Base-by-base conservation (phyloP, 371 early-diverging fungal genomes). In the Mucor circinelloides region DNA sequence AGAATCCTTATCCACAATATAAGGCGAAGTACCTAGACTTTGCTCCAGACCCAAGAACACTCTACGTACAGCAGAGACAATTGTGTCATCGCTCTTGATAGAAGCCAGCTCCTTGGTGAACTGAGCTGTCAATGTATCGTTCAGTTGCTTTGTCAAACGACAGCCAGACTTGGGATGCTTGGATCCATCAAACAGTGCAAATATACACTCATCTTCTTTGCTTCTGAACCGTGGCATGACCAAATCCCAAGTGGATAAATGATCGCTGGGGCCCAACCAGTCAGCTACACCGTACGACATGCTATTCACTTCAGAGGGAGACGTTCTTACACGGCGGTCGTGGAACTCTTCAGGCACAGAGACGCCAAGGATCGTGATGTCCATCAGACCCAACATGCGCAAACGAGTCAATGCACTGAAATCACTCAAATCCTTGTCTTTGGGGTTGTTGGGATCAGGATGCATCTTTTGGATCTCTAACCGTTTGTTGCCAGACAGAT, bases 201-300 rank as follows among this genome's bases (percentile, higher is more conserved):
- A 95, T 6, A 97, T 62, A 28, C 91, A 91, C 70, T 95, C 95
- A 61, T 95, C 93, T 42, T 93, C 93, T 10, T 85, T 79, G 58
- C 85, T 87, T 55, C 94, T 77, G 72, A 95, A 93, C 23, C 90
- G 85, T 9, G 94, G 93, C 75, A 90, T 81, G 9, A 92, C 94
- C 19, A 92, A 69, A 73, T 95, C 95, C 93, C 94, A 94, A 13
- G 89, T 82, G 4, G 87, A 83, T 6, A 93, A 71, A 52, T 82
- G 81, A 64, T 85, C 82, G 19, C 85, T 89, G 9, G 77, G 80
- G 6, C 91, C 92, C 17, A 93, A 74, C 63, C 89, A 87, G 61
- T 96, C 97, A 0, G 95, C 94, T 66, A 95, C 89, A 32, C 95
- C 95, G 67, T 95, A 95, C 5, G 90, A 79, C 81, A 96, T 91